Percentiles rank a stretch among this genome's conserved stretches.
These are phyloP conservation scores for Emmonsia crescens DNA, from an alignment of 2,329 filamentous ascomycete genomes.

Conservation along the genomic window DNA sequence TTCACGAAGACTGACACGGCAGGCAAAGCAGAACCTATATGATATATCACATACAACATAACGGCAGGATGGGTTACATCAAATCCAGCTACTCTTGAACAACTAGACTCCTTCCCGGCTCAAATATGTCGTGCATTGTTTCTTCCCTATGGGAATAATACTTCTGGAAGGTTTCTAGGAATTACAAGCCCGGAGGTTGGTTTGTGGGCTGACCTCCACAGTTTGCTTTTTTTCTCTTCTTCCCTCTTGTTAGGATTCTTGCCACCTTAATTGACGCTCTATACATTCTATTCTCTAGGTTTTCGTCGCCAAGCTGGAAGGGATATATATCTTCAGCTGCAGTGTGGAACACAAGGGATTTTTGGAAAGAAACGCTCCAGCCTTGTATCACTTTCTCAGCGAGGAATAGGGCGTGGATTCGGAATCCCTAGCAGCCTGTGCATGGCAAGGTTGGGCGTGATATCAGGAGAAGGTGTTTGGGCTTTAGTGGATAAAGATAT, in stretches of 20 bases:
- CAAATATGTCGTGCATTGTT: not conserved
- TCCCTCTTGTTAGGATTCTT: not conserved
- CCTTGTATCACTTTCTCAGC: not conserved
- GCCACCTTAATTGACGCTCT: not conserved
- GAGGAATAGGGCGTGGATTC: not conserved
- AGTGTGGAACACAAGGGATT: not conserved
- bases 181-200: not conserved
- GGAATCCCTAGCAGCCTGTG: not conserved
- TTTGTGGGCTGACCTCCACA: not conserved
- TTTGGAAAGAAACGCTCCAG: not conserved
- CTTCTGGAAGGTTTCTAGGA: not conserved
- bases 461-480: not conserved
- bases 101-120: not conserved
- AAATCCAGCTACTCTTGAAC: not conserved
- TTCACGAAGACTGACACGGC: not conserved
- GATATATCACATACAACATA: not conserved
- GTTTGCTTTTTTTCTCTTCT: not conserved
- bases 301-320: not conserved
- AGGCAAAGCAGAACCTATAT: not conserved
- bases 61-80: not conserved
- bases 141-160: not conserved
- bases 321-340: not conserved
- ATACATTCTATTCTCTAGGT: no score
- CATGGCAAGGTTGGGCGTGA: not conserved
- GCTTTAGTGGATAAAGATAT: not conserved